A percentile compares a stretch with the other conserved stretches of the same genome.
Evolutionary conservation across 257 asterid species (phyloP).

Genomic region (Phtheirospermum japonicum): DNA sequence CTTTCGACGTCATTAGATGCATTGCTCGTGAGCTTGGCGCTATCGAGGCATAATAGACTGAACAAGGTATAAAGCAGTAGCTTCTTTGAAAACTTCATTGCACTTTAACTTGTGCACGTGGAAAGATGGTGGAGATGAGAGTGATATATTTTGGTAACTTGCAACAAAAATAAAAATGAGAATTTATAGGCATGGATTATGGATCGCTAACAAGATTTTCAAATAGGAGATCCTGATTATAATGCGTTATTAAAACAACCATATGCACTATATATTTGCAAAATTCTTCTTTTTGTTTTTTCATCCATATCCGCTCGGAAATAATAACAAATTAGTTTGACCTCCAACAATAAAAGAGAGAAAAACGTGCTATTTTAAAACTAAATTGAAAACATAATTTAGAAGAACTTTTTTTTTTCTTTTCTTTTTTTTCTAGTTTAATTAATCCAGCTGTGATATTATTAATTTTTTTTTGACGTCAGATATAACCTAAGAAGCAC

Average conservation of each 20-base stretch:
- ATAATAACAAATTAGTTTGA: too few species aligned
- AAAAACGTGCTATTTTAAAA: too few species aligned
- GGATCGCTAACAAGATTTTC: constrained; percentile 35
- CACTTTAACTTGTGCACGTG: not conserved
- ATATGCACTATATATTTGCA: not conserved
- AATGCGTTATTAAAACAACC: constrained; percentile 6
- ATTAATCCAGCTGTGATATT: too few species aligned
- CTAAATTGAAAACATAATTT: too few species aligned
- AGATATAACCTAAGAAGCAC: too few species aligned
- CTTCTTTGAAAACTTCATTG: constrained; percentile 32
- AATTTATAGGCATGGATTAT: constrained; percentile 22
- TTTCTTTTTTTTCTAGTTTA: too few species aligned
- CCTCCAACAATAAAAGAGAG: too few species aligned
- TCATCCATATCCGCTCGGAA: too few species aligned
- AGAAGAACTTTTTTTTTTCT: too few species aligned
- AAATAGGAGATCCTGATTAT: constrained; percentile 23
- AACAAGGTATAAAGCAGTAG: constrained; percentile 26
- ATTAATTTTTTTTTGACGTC: too few species aligned
- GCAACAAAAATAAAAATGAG: constrained; percentile 2
- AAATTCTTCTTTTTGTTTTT: too few species aligned
- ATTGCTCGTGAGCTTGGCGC: constrained; percentile 12
- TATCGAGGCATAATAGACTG: constrained; percentile 27
- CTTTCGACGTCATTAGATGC: constrained; percentile 34
- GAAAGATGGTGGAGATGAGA: constrained; percentile 16
- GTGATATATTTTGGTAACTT: constrained; percentile 5